Evolutionary conservation across 2,329 filamentous ascomycete species (phyloP).

Genomic region (Nothophoma quercina): DNA sequence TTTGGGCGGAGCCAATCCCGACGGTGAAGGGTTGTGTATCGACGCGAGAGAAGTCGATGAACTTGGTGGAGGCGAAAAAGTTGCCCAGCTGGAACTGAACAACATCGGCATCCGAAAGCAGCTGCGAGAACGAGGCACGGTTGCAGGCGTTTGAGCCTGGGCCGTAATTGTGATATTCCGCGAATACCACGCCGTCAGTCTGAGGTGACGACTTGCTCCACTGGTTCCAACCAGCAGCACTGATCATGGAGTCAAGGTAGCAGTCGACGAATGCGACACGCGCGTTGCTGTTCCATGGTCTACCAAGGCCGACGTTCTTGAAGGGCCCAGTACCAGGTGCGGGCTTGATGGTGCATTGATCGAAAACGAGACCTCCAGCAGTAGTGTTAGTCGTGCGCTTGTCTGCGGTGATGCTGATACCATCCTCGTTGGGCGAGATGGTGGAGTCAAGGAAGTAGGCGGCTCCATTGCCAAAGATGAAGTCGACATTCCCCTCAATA

Average conservation of each 20-base stretch:
- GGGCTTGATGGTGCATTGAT: constrained; percentile 46
- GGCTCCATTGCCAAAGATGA: constrained; percentile 55
- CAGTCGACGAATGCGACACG: constrained; percentile 29
- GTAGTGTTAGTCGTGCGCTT: constrained; percentile 52
- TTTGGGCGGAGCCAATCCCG: constrained; percentile 40
- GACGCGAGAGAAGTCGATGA: constrained; percentile 54
- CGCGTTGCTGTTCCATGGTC: constrained; percentile 31
- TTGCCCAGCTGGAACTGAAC: constrained; percentile 51
- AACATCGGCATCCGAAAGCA: constrained; percentile 47
- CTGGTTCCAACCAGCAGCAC: constrained; percentile 28
- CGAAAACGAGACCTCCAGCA: constrained; percentile 49
- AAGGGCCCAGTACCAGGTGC: constrained; percentile 38
- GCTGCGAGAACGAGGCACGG: constrained; percentile 48
- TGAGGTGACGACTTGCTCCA: constrained; percentile 30
- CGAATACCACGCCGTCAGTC: constrained; percentile 28
- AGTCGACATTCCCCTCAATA: constrained; percentile 52
- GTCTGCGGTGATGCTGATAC: constrained; percentile 47
- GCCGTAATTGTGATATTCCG: constrained; percentile 50
- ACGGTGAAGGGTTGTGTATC: constrained; percentile 49
- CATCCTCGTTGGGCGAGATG: constrained; percentile 49
- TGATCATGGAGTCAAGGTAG: constrained; percentile 31
- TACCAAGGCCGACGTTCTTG: constrained; percentile 38
- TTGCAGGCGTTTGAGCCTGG: constrained; percentile 43
- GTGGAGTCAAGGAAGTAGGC: constrained; percentile 55
- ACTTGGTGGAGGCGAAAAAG: constrained; percentile 52